Base-by-base conservation (phyloP, 176 grass and related monocot species). In the Eremochloa ophiuroides region DNA sequence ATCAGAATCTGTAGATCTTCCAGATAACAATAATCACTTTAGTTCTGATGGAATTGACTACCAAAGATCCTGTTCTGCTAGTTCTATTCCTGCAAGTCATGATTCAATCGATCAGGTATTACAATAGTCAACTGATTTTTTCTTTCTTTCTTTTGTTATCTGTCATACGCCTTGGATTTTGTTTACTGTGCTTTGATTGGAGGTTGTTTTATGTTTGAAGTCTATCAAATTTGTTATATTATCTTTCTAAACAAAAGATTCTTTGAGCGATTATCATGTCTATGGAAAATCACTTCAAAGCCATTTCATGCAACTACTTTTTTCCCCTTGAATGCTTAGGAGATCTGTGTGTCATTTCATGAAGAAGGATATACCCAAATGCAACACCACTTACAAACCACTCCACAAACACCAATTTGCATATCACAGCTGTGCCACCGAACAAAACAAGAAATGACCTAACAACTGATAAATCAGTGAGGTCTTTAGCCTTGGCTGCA, bases 21-120 rank as follows among this genome's bases (percentile, higher is more conserved):
- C 77, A 81, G 71, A 85, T 34, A 72, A 74, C 8, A 60, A 13
- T 35, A 78, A 46, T 62, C 27, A 10, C 29, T 26, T 23, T 40
- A 86, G 53, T 83, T 77, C 82, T 76, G 82, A 80, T 69, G 81
- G 56, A 35, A 27, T 55, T 33, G 48, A 63, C 33, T 62, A 76
- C 71, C 66, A 60, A 69, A 43, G 41, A 76, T 43, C 51, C 18
- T 62, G 34, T 78, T 43, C 43, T 68, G 62, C 73, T 63, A 84
- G 66, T 46, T 25, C 63, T 68, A 26, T 58, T 70, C 80, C 74
- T 88, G 27, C 41, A 68, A 73, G 72, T 83, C 71, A 79, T 65
- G 38, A 41, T 69, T 90, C 73, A 34, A 31, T 53, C 42, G 40
- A 79, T 62, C 68, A 94, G 85, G 88, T 90, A 89, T 64, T 30